Evolutionary conservation across 2,329 filamentous ascomycete species (phyloP).

Genomic region (Fusarium sp.): DNA sequence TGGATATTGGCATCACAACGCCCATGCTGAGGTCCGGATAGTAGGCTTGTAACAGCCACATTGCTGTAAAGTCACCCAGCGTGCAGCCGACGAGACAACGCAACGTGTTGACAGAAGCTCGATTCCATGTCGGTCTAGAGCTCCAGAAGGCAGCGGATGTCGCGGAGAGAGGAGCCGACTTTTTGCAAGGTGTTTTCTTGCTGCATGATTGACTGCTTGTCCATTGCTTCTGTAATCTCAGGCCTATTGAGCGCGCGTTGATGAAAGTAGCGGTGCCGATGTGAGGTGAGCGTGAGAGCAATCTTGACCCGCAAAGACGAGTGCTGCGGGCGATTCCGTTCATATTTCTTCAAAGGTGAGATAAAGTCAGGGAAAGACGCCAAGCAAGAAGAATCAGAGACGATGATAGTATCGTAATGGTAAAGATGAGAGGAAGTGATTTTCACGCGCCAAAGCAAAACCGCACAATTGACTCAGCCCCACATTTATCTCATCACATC

Average conservation of each 20-base stretch:
- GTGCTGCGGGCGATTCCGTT: neutral
- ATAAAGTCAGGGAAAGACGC: no score
- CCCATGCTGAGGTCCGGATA: slow-evolving; percentile 60
- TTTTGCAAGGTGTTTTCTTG: neutral
- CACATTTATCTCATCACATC: neutral
- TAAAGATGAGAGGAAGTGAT: neutral
- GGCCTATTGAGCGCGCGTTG: neutral
- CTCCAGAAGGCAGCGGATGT: slow-evolving; percentile 48
- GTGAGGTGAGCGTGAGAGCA: neutral
- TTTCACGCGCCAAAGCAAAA: neutral
- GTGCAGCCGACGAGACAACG: slow-evolving; percentile 68
- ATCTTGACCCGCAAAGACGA: neutral
- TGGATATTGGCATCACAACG: slow-evolving; percentile 64
- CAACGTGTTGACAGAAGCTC: slow-evolving; percentile 66
- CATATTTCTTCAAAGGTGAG: neutral
- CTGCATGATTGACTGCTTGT: slow-evolving; percentile 26
- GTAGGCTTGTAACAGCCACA: slow-evolving; percentile 66
- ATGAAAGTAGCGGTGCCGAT: neutral
- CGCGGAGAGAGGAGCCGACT: neutral
- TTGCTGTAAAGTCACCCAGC: slow-evolving; percentile 65
- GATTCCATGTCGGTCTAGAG: slow-evolving; percentile 55
- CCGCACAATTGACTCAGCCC: slow-evolving; percentile 13
- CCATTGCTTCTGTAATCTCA: slow-evolving; percentile 9
- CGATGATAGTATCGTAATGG: neutral
- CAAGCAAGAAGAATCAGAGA: no score